Conservation (phyloP, 495 filamentous ascomycete genomes). For the Xylaria cubensis region DNA sequence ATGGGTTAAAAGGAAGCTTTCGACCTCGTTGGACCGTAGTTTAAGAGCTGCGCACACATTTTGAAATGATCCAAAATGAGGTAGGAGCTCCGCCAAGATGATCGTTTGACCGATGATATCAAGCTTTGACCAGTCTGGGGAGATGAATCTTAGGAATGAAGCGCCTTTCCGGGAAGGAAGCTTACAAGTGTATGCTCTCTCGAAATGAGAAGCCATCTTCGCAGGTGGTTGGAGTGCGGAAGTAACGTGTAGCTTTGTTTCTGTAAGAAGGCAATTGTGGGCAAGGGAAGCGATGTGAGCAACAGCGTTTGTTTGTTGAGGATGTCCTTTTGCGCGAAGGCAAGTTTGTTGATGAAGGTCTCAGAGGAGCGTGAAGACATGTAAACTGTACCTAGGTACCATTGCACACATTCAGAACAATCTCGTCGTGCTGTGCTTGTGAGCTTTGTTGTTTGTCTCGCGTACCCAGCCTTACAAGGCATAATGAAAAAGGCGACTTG, state of each 20-base stretch:
- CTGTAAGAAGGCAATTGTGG: background rate
- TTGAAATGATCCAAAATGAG: conserved; percentile 17
- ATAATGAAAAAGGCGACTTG: background rate
- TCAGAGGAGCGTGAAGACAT: background rate
- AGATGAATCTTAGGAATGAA: background rate
- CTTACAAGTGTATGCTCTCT: conserved; percentile 18
- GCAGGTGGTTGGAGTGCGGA: background rate
- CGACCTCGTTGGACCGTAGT: conserved; percentile 6
- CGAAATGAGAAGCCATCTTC: conserved; percentile 1
- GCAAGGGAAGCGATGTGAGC: background rate
- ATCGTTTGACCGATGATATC: conserved; percentile 20
- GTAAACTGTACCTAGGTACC: background rate
- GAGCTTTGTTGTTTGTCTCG: conserved; percentile 8
- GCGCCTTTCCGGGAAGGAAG: background rate
- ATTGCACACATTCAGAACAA: background rate
- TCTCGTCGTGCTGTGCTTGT: background rate
- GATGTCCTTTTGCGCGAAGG: background rate
- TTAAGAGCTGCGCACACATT: background rate
- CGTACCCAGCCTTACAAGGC: background rate
- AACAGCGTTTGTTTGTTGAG: background rate
- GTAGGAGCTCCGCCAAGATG: conserved; percentile 7
- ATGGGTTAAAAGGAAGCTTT: conserved; percentile 6
- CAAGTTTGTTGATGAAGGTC: background rate
- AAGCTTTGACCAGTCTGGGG: conserved; percentile 18
- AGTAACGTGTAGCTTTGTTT: background rate